Percentiles rank a stretch among this genome's conserved stretches.
These are phyloP conservation scores for Thalassiosira ordinaria DNA, from an alignment of 352 stramenopile genomes.

Conservation along the genomic window DNA sequence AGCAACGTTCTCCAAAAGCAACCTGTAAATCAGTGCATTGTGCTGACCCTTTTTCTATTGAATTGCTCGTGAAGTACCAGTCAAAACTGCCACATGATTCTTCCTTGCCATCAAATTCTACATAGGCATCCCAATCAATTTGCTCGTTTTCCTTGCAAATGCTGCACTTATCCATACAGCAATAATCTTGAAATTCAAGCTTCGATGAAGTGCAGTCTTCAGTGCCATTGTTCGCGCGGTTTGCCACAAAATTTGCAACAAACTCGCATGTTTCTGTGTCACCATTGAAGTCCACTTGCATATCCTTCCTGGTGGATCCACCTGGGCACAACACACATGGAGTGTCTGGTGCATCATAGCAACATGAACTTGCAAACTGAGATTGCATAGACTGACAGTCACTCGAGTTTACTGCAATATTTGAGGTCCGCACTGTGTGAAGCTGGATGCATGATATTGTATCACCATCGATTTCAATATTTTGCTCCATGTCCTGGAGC, in stretches of 20 bases:
- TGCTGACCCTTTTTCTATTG: slow-evolving; percentile 56
- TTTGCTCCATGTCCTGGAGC: slow-evolving; percentile 58
- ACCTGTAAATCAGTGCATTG: slow-evolving; percentile 53
- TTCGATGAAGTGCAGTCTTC: slow-evolving; percentile 52
- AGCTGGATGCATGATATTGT: slow-evolving; percentile 68
- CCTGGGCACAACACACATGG: slow-evolving; percentile 57
- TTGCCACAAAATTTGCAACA: slow-evolving; percentile 57
- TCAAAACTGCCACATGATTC: slow-evolving; percentile 63
- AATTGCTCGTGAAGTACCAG: slow-evolving; percentile 65
- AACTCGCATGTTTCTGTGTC: slow-evolving; percentile 58
- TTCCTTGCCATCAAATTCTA: slow-evolving; percentile 56
- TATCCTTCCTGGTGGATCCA: slow-evolving; percentile 49
- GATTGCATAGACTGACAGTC: slow-evolving; percentile 56
- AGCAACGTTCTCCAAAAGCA: slow-evolving; percentile 46
- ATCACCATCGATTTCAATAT: slow-evolving; percentile 53
- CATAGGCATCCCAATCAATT: slow-evolving; percentile 64
- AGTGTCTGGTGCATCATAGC: slow-evolving; percentile 57
- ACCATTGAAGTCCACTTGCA: slow-evolving; percentile 63
- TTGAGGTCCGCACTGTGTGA: slow-evolving; percentile 54
- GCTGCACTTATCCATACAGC: slow-evolving; percentile 67
- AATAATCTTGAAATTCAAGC: slow-evolving; percentile 53
- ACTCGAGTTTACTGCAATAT: slow-evolving; percentile 45
- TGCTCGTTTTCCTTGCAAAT: slow-evolving; percentile 51
- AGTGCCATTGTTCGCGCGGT: slow-evolving; percentile 58
- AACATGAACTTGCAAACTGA: slow-evolving; percentile 56